Evolutionary conservation across 495 filamentous ascomycete genomes (phyloP), one percentile per base, ranked within the genome.

Genomic region (Amorphotheca resinae): DNA sequence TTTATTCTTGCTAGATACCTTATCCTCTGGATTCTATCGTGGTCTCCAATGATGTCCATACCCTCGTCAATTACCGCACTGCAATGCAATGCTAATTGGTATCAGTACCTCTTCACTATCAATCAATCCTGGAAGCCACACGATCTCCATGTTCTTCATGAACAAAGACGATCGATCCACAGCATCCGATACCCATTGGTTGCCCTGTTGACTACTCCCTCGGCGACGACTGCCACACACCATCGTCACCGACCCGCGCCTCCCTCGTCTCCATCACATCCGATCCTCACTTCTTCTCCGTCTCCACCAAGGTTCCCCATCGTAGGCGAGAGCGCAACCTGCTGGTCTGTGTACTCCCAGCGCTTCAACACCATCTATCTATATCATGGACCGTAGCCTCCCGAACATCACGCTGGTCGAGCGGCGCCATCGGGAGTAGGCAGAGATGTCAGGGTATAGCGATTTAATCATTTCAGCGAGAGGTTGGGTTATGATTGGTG

Each of bases 51-150:
- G 39, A 53, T 32, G 50, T 58, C 41, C 42, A 44, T n/a, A n/a
- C n/a, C n/a, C n/a, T n/a, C n/a, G n/a, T n/a, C n/a, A n/a, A n/a
- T n/a, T n/a, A n/a, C n/a, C n/a, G n/a, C n/a, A n/a, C n/a, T n/a
- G n/a, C n/a, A n/a, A n/a, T n/a, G n/a, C n/a, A n/a, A n/a, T n/a
- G n/a, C n/a, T n/a, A n/a, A n/a, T n/a, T n/a, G n/a, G n/a, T n/a
- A n/a, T n/a, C n/a, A n/a, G n/a, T 56, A 56, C 23, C 51, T 62
- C 33, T 55, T 60, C 45, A 53, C 47, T 21, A n/a, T n/a, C n/a
- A n/a, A n/a, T n/a, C n/a, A n/a, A n/a, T n/a, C n/a, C n/a, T n/a
- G 59, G 59, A 6, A 46, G 48, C 16, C 49, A 62, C 45, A 59
- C 59, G n/a, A 20, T 62, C 22, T 52, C 59, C 16, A 16, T 62